Percentiles rank a stretch among this genome's conserved stretches.
Evolutionary conservation across 2,329 filamentous ascomycete genomes (phyloP).

Genomic region (Eurotiales sp.): DNA sequence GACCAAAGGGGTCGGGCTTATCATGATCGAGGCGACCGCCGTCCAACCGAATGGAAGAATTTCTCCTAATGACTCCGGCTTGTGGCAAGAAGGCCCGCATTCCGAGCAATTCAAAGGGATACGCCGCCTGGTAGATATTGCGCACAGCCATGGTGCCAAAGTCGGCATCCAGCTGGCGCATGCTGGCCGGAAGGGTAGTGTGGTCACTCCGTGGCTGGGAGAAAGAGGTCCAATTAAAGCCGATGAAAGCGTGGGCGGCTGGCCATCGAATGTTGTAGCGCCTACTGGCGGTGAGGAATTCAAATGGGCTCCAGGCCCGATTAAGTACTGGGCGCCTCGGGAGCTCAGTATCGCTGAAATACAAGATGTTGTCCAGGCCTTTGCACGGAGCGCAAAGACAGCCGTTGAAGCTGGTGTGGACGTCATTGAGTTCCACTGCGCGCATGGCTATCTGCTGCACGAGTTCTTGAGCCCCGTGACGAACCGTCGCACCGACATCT

Average conservation of each 20-base stretch:
- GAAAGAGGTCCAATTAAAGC: constrained; percentile 6
- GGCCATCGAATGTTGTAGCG: constrained; percentile 48
- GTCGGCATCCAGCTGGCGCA: constrained; percentile 78
- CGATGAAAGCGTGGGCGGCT: constrained; percentile 23
- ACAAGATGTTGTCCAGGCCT: constrained; percentile 58
- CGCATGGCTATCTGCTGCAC: constrained; percentile 73
- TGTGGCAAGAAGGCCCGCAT: constrained; percentile 67
- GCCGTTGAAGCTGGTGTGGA: constrained; percentile 70
- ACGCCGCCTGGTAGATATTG: constrained; percentile 65
- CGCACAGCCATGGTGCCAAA: constrained; percentile 71
- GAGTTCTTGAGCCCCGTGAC: constrained; percentile 64
- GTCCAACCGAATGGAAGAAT: constrained; percentile 76
- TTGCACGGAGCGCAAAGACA: constrained; percentile 54
- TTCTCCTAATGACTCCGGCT: constrained; percentile 56
- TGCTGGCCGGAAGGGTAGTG: constrained; percentile 63
- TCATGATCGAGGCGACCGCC: constrained; percentile 72
- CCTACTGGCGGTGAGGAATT: constrained; percentile 45
- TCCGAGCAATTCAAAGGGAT: constrained; percentile 66
- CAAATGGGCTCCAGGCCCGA: constrained; percentile 41
- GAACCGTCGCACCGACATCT: constrained; percentile 62
- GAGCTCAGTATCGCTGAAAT: constrained; percentile 68
- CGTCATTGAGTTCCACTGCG: constrained; percentile 72
- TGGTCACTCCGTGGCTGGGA: constrained; percentile 47
- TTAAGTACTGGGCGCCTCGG: constrained; percentile 57
- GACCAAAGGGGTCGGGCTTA: constrained; percentile 66